Evolutionary conservation across 2,329 filamentous ascomycete genomes (phyloP).

Genomic region (Gyromitra esculenta): DNA sequence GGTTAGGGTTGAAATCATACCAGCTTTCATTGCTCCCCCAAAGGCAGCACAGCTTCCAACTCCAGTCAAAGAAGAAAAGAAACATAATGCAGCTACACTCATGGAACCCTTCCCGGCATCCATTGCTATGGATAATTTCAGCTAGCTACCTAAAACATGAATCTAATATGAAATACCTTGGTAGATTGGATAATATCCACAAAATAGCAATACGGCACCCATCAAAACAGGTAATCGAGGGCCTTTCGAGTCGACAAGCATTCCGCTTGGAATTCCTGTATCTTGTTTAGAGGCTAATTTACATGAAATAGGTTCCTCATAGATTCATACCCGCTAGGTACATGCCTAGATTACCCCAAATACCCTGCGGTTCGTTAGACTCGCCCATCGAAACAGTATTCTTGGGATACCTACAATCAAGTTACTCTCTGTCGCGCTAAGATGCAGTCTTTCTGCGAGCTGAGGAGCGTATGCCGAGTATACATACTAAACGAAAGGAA

Average conservation of each 20-base stretch:
- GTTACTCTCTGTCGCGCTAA: slow-evolving; percentile 93
- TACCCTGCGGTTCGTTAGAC: slow-evolving; percentile 41
- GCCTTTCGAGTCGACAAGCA: slow-evolving; percentile 84
- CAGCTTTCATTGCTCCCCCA: slow-evolving; percentile 81
- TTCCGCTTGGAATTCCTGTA: slow-evolving; percentile 85
- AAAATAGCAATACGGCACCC: slow-evolving; percentile 75
- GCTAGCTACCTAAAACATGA: not conserved
- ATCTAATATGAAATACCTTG: slow-evolving; percentile 66
- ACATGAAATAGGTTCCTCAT: not conserved
- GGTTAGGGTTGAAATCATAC: slow-evolving; percentile 59
- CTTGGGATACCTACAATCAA: slow-evolving; percentile 72
- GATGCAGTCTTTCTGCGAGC: slow-evolving; percentile 84
- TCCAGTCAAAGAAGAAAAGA: slow-evolving; percentile 87
- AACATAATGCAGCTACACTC: slow-evolving; percentile 71
- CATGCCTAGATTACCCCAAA: slow-evolving; percentile 52
- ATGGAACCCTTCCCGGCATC: slow-evolving; percentile 63
- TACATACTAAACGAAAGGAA: slow-evolving; percentile 75
- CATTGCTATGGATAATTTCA: slow-evolving; percentile 47
- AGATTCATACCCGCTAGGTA: slow-evolving; percentile 52
- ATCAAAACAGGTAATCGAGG: slow-evolving; percentile 80
- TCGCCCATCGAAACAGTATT: not conserved
- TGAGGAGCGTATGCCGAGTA: slow-evolving; percentile 98
- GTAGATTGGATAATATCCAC: slow-evolving; percentile 88
- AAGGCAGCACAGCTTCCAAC: slow-evolving; percentile 93
- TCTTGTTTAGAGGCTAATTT: slow-evolving; percentile 11